Evolutionary conservation across 1,284 basidiomycete species (phyloP).

Genomic region (Ustilago trichophora): DNA sequence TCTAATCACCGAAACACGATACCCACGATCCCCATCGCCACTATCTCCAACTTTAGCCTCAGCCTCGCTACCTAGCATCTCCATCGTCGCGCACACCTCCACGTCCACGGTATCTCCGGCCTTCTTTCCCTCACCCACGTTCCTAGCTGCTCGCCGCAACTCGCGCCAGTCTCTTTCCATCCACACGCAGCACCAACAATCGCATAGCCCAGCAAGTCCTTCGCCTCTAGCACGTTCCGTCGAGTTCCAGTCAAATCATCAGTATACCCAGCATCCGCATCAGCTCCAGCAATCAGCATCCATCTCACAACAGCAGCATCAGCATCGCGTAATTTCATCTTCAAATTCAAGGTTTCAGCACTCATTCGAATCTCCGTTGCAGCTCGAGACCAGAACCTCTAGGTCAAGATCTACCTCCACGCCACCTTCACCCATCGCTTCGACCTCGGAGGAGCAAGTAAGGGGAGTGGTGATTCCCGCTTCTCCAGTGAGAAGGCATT

Average conservation of each 20-base stretch:
- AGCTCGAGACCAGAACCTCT: neutral
- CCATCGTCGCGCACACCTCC: neutral
- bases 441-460: neutral
- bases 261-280: slow-evolving; percentile 3
- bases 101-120: slow-evolving; percentile 3
- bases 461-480: neutral
- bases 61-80: neutral
- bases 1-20: slow-evolving; percentile 13
- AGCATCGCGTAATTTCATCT: neutral
- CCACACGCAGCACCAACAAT: neutral
- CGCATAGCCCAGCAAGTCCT: slow-evolving; percentile 7
- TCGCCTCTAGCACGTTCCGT: slow-evolving; percentile 14
- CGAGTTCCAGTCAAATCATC: slow-evolving; percentile 1
- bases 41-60: neutral
- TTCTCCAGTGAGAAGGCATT: slow-evolving; percentile 9
- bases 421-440: slow-evolving; percentile 8
- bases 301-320: neutral
- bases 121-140: slow-evolving; percentile 5
- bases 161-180: slow-evolving; percentile 2
- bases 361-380: neutral
- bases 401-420: slow-evolving; percentile 6
- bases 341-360: neutral
- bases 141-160: slow-evolving; percentile 12
- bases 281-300: neutral
- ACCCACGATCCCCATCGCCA: slow-evolving; percentile 9